Base-by-base conservation (phyloP, 192 early-diverging fungal genomes). In the Linnemannia hyalina region DNA sequence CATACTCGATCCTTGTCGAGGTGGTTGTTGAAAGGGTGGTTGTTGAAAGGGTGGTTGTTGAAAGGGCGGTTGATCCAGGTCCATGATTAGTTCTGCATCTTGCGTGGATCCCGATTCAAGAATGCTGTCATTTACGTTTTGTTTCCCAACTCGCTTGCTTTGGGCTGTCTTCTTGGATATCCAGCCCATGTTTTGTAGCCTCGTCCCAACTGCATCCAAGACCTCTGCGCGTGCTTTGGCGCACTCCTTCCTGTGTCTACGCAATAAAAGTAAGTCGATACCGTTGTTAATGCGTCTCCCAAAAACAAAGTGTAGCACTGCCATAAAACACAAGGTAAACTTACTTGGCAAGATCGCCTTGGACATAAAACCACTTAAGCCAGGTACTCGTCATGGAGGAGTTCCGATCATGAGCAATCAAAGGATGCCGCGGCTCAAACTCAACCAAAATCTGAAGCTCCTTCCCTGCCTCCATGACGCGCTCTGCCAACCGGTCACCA, bases 401-500 rank as follows among this genome's bases (percentile, higher is more conserved):
- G 16, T 68, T 42, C 22, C 80, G 44, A 36, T 79, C 69, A 65
- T 82, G 57, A 54, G 75, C 74, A 63, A 79, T 75, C 26, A 90
- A 74, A 1, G 87, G 87, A 74, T 88, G 81, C 8, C 83, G 44
- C 22, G 83, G 81, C 4, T 78, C 76, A 68, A 47, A 88, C 9
- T 89, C 60, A 18, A 74, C 63, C 40, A 91, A 42, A 23, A 91
- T 81, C 40, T 86, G 81, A 3, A 91, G 80, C 38, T 88, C 88
- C 52, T 88, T 89, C 7, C 89, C 89, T n/a, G 89, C 83, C 41
- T 89, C 83, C 16, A 91, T 35, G 11, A 89, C 76, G 35, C 79
- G 70, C 11, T 81, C 46, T 3, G 84, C 88, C 7, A 88, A 80
- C 20, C 70, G 40, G 13, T 74, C 57, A 20, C 72, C 70, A n/a